A percentile compares a stretch with the other conserved stretches of the same genome.
These are phyloP conservation scores for Arabidopsis thaliana DNA, from an alignment of 345 rosid species.

Conservation along the genomic window DNA sequence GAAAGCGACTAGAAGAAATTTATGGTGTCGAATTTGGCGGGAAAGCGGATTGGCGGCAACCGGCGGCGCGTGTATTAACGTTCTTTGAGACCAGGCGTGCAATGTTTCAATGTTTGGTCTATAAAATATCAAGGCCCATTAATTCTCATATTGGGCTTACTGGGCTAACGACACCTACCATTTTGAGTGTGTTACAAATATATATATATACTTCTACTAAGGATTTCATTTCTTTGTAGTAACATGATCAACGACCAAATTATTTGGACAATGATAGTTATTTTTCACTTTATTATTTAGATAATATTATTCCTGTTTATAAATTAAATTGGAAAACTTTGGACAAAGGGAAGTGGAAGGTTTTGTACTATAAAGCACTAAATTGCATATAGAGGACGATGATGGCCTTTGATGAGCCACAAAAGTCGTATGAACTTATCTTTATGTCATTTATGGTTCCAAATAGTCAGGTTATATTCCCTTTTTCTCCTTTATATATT, in stretches of 20 bases:
- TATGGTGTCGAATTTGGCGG: slow-evolving; percentile 58
- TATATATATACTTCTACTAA: background rate
- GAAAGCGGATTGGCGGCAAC: slow-evolving; percentile 52
- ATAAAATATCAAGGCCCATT: slow-evolving; percentile 31
- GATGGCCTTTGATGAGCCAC: slow-evolving; percentile 46
- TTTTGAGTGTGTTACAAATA: background rate
- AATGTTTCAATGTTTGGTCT: slow-evolving; percentile 4
- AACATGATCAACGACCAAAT: background rate
- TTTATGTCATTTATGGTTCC: slow-evolving; percentile 48
- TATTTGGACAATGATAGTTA: slow-evolving; percentile 10
- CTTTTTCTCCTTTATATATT: background rate
- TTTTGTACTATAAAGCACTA: slow-evolving; percentile 47
- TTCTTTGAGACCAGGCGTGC: slow-evolving; percentile 9
- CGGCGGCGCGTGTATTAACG: slow-evolving; percentile 44
- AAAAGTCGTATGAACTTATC: slow-evolving; percentile 47
- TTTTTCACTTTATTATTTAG: background rate
- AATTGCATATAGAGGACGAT: slow-evolving; percentile 30
- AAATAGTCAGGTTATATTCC: slow-evolving; percentile 39
- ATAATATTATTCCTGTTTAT: background rate
- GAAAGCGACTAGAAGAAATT: slow-evolving; percentile 3
- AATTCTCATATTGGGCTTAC: slow-evolving; percentile 6
- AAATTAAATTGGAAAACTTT: slow-evolving; percentile 14
- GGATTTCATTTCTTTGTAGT: background rate
- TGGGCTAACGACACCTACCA: background rate
- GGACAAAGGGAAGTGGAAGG: slow-evolving; percentile 46